Percentiles rank a stretch among this genome's conserved stretches.
Evolutionary conservation across 768 basidiomycete species (phyloP).

Genomic region (Panaeolus papilionaceus): DNA sequence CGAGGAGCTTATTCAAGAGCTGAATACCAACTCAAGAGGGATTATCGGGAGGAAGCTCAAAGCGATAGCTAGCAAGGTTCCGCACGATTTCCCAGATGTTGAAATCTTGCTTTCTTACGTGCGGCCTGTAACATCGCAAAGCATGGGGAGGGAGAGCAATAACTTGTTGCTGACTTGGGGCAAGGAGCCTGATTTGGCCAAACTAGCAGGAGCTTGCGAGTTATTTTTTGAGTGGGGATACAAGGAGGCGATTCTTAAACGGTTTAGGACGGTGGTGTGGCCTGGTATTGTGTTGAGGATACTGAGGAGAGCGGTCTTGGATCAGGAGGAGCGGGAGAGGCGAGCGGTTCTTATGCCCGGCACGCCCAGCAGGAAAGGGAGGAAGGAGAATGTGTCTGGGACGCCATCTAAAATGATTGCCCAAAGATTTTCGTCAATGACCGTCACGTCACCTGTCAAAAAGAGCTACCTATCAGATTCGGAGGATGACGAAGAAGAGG

Average conservation of each 20-base stretch:
- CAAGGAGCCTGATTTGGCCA: constrained; percentile 71
- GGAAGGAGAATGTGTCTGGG: constrained; percentile 35
- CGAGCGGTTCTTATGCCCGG: constrained; percentile 25
- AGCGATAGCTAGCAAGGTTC: constrained; percentile 67
- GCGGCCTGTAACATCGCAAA: constrained; percentile 77
- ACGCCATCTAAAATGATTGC: constrained; percentile 64
- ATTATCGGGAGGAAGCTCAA: constrained; percentile 68
- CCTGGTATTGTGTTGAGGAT: constrained; percentile 73
- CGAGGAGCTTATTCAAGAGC: constrained; percentile 62
- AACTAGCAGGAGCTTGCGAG: constrained; percentile 83
- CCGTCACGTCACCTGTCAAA: constrained; percentile 34
- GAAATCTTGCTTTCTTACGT: constrained; percentile 81
- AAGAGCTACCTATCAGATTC: constrained; percentile 27
- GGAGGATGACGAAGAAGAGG: constrained; percentile 41
- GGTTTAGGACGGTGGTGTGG: constrained; percentile 87
- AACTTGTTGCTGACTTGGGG: constrained; percentile 49
- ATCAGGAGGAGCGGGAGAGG: constrained; percentile 42
- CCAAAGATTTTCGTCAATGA: constrained; percentile 57
- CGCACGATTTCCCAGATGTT: constrained; percentile 72
- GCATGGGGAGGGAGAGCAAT: constrained; percentile 47
- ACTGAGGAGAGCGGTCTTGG: constrained; percentile 67
- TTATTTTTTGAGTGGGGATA: constrained; percentile 94
- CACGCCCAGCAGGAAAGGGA: constrained; percentile 44
- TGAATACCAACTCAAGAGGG: constrained; percentile 71
- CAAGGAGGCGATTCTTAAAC: constrained; percentile 79